A percentile compares a stretch with the other conserved stretches of the same genome.
phyloP scores from a whole-genome alignment of 805 yeast genomes.

The Brettanomyces custersianus region DNA sequence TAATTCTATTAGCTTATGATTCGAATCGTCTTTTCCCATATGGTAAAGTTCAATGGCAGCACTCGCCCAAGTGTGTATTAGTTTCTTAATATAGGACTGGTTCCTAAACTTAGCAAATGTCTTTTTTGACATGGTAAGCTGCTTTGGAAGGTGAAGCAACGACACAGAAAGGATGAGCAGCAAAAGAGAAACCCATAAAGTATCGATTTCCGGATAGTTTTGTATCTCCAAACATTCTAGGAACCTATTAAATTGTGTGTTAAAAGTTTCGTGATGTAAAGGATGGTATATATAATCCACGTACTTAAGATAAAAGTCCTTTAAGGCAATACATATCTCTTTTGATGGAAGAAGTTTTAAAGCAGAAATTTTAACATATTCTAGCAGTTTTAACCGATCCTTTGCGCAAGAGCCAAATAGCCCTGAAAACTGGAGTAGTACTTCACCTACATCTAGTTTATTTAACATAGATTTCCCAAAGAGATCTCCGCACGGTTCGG shows the following conservation, averaged over 20 bases:
- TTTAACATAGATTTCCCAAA: neutral
- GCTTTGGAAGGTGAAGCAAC: neutral
- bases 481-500: too few relatives aligned
- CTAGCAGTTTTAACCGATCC: neutral
- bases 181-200: neutral
- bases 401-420: neutral
- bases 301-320: neutral
- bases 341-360: neutral
- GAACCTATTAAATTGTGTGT: neutral
- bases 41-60: neutral
- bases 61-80: neutral
- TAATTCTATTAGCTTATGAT: neutral
- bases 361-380: neutral
- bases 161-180: neutral
- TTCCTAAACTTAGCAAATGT: neutral
- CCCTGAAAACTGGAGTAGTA: neutral
- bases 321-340: neutral
- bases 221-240: neutral
- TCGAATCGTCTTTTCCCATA: slow-evolving; percentile 1
- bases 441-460: neutral
- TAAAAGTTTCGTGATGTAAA: neutral
- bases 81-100: neutral
- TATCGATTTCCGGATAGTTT: neutral
- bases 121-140: neutral
- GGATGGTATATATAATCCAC: neutral